Percentiles rank a stretch among this genome's conserved stretches.
Conservation (phyloP, 2,329 filamentous ascomycete species). For the Sporothrix brunneoviolacea region DNA sequence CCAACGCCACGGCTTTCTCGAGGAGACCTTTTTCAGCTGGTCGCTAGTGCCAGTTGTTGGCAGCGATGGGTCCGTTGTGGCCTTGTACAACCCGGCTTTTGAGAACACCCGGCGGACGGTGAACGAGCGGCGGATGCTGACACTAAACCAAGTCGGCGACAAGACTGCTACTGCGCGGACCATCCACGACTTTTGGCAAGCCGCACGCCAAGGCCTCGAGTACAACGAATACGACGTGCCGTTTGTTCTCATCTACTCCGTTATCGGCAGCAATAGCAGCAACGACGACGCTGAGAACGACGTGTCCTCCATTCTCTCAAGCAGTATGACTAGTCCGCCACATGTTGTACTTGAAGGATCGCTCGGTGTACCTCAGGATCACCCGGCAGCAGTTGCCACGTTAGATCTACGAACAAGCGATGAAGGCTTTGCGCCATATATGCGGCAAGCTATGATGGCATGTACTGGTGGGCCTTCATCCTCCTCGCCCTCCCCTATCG, state of each 20-base stretch:
- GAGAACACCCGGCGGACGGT: conserved; percentile 75
- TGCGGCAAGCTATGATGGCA: conserved; percentile 67
- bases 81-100: conserved; percentile 73
- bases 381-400: conserved; percentile 51
- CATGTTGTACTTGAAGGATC: conserved; percentile 65
- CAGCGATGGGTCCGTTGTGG: conserved; percentile 65
- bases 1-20: conserved; percentile 59
- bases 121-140: conserved; percentile 73
- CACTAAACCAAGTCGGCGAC: conserved; percentile 70
- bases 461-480: not conserved
- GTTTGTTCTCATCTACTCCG: conserved; percentile 70
- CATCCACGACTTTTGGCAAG: conserved; percentile 65
- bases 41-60: conserved; percentile 73
- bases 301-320: conserved; percentile 63
- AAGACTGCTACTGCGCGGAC: conserved; percentile 66
- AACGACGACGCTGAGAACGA: conserved; percentile 70
- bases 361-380: conserved; percentile 59
- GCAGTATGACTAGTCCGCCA: conserved; percentile 51
- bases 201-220: conserved; percentile 62
- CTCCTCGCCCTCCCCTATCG: conserved; percentile 43
- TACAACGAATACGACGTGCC: conserved; percentile 71
- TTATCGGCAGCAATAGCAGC: conserved; percentile 29
- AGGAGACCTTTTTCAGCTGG: conserved; percentile 81
- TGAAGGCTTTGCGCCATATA: conserved; percentile 68
- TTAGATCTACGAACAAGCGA: conserved; percentile 65